Conservation (phyloP, 2,329 filamentous ascomycete species). For the Cladosporium sp. region DNA sequence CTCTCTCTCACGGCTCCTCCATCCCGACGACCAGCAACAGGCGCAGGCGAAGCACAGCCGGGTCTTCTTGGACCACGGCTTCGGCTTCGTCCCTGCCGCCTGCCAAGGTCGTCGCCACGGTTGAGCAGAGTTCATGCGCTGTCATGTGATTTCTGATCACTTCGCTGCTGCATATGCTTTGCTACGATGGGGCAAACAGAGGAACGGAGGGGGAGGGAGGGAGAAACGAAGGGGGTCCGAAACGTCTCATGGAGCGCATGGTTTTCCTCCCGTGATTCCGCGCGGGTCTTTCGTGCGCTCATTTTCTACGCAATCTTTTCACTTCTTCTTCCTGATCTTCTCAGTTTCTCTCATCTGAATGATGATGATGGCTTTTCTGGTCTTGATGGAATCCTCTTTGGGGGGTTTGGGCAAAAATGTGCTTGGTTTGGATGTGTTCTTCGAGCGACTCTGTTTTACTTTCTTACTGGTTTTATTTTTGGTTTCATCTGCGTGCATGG, state of each 20-base stretch:
- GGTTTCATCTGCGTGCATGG: too few relatives aligned
- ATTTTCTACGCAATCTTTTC: conserved; percentile 5
- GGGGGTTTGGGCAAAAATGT: too few relatives aligned
- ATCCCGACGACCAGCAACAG: background rate
- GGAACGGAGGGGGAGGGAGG: background rate
- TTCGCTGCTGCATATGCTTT: conserved; percentile 9
- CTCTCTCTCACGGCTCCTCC: background rate
- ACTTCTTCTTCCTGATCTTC: conserved; percentile 4
- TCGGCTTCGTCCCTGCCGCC: background rate
- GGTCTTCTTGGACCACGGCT: conserved; percentile 7
- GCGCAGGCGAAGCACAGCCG: conserved; percentile 4
- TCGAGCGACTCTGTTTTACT: too few relatives aligned
- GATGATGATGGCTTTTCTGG: too few relatives aligned
- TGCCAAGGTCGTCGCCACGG: conserved; percentile 5
- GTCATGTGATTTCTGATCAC: conserved; percentile 12
- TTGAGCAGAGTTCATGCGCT: conserved; percentile 8
- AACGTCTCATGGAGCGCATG: conserved; percentile 22
- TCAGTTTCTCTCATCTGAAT: too few relatives aligned
- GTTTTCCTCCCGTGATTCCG: conserved; percentile 24
- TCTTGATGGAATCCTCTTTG: too few relatives aligned
- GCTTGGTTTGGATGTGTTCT: too few relatives aligned
- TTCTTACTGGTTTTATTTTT: too few relatives aligned
- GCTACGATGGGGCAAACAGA: background rate
- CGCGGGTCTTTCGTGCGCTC: conserved; percentile 27
- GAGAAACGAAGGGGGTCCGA: conserved; percentile 12